Conservation (phyloP, 2,329 filamentous ascomycete genomes). For the Capronia epimyces region DNA sequence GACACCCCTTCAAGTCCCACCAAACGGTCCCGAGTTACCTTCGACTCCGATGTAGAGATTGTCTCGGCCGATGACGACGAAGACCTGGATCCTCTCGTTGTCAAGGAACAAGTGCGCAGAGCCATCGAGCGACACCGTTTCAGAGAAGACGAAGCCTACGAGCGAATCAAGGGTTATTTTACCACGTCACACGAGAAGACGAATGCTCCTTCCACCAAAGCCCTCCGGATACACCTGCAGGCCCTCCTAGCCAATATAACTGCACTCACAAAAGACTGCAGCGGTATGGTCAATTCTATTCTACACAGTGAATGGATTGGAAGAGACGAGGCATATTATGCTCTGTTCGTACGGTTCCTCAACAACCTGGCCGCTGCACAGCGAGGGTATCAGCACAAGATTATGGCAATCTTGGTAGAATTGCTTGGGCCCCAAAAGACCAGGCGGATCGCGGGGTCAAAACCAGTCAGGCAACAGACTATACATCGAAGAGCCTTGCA, state of each 20-base stretch:
- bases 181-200: slow-evolving; percentile 42
- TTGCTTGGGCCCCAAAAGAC: slow-evolving; percentile 61
- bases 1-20: slow-evolving; percentile 32
- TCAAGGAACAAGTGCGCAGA: slow-evolving; percentile 57
- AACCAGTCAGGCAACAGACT: slow-evolving; percentile 55
- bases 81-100: slow-evolving; percentile 36
- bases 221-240: slow-evolving; percentile 54
- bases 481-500: slow-evolving; percentile 72
- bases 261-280: slow-evolving; percentile 52
- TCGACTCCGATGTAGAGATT: slow-evolving; percentile 37
- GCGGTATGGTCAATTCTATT: slow-evolving; percentile 53
- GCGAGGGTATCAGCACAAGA: slow-evolving; percentile 65
- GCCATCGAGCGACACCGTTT: slow-evolving; percentile 50
- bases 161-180: slow-evolving; percentile 52
- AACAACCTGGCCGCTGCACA: slow-evolving; percentile 72
- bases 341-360: slow-evolving; percentile 53
- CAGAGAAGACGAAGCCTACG: slow-evolving; percentile 53
- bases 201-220: slow-evolving; percentile 48
- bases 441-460: slow-evolving; percentile 51
- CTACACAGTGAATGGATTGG: slow-evolving; percentile 58
- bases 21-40: slow-evolving; percentile 42
- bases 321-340: slow-evolving; percentile 55
- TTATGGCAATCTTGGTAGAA: slow-evolving; percentile 74
- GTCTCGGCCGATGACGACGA: slow-evolving; percentile 29
- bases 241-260: slow-evolving; percentile 55